phyloP scores from a whole-genome alignment of 1,284 basidiomycete species.

The Rhodotorula mucilaginosa region DNA sequence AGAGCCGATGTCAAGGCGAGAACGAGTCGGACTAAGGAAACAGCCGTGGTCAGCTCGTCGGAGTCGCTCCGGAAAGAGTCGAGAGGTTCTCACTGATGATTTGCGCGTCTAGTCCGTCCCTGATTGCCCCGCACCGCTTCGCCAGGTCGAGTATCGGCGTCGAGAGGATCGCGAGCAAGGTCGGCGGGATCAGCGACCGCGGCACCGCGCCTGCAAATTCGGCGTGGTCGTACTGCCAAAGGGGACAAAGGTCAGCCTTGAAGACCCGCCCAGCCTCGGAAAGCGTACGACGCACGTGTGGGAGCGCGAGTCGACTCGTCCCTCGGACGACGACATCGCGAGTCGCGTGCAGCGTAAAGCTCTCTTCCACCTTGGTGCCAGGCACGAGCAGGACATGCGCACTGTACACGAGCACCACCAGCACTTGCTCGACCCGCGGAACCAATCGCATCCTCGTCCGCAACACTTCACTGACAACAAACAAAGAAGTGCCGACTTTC shows the following conservation, averaged over 20 bases:
- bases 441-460: background rate
- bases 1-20: constrained; percentile 67
- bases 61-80: background rate
- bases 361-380: constrained; percentile 95
- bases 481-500: background rate
- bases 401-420: background rate
- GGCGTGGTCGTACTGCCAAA: constrained; percentile 79
- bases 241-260: background rate
- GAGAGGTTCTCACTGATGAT: constrained; percentile 56
- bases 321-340: constrained; percentile 85
- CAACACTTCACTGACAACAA: background rate
- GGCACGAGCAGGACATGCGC: constrained; percentile 59
- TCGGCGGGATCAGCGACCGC: constrained; percentile 75
- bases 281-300: constrained; percentile 53
- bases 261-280: fast-evolving
- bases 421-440: constrained; percentile 1
- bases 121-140: constrained; percentile 52
- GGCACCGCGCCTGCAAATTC: constrained; percentile 86
- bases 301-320: constrained; percentile 48
- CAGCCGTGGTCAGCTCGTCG: background rate
- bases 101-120: constrained; percentile 63
- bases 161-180: constrained; percentile 44
- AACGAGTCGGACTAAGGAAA: constrained; percentile 44
- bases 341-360: constrained; percentile 87
- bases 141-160: constrained; percentile 49